A percentile compares a stretch with the other conserved stretches of the same genome.
phyloP scores from a whole-genome alignment of 2,329 filamentous ascomycete species.

The Neobulgaria alba region DNA sequence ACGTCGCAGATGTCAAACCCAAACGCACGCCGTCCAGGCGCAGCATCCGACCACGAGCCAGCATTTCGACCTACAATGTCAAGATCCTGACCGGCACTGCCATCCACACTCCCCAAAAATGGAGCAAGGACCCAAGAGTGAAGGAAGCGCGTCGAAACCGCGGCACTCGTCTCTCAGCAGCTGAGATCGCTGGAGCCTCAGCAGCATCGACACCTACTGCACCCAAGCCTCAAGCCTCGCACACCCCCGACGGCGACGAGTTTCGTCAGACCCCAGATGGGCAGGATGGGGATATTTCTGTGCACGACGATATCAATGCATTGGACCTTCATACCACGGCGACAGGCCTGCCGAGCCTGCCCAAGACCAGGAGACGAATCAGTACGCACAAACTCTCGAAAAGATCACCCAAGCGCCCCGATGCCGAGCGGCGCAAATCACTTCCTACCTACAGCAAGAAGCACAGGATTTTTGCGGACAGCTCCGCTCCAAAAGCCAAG shows the following conservation, averaged over 20 bases:
- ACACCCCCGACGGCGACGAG: too few species aligned
- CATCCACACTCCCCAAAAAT: conserved; percentile 38
- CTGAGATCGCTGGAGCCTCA: too few species aligned
- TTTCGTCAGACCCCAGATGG: too few species aligned
- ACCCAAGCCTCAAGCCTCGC: too few species aligned
- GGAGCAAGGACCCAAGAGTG: conserved; percentile 33
- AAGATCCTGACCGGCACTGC: conserved; percentile 53
- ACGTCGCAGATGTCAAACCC: conserved; percentile 9
- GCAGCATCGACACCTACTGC: too few species aligned
- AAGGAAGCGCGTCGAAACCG: conserved; percentile 32
- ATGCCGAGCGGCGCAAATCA: conserved; percentile 31
- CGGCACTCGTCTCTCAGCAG: too few species aligned
- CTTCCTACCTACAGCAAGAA: conserved; percentile 35
- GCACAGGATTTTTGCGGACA: too few species aligned
- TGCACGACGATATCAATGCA: conserved; percentile 35
- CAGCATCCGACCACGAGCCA: conserved; percentile 46
- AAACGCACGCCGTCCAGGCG: conserved; percentile 30
- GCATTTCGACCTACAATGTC: conserved; percentile 58
- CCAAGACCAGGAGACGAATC: conserved; percentile 22
- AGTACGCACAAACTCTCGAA: conserved; percentile 21
- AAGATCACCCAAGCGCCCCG: conserved; percentile 19
- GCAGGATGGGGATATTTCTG: too few species aligned
- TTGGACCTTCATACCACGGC: conserved; percentile 36
- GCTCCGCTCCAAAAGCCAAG: too few species aligned
- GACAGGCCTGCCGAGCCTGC: conserved; percentile 25